These are phyloP conservation scores for Aquilaria agallochum DNA, from an alignment of 441 rosid genomes.

Conservation along the genomic window DNA sequence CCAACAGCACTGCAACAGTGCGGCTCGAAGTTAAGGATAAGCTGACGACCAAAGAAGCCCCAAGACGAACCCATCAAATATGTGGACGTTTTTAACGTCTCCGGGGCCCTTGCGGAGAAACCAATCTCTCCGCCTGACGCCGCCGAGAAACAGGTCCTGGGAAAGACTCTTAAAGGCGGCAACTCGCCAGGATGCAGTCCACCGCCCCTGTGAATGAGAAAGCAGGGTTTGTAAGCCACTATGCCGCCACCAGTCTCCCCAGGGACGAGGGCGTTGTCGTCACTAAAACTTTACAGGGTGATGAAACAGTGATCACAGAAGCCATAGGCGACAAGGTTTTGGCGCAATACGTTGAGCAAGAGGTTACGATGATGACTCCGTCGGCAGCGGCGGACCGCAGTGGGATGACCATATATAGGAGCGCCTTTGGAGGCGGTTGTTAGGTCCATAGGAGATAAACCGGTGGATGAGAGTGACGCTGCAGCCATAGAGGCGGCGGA, in stretches of 20 bases:
- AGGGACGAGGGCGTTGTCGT: conserved; percentile 27
- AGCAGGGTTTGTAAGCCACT: conserved; percentile 22
- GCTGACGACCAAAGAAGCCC: conserved; percentile 31
- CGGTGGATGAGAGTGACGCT: conserved; percentile 45
- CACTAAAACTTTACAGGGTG: conserved; percentile 6
- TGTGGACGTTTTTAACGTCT: conserved; percentile 35
- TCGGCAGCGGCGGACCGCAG: conserved; percentile 14
- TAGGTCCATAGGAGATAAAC: conserved; percentile 39
- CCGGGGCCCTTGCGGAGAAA: conserved; percentile 30
- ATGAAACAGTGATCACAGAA: conserved; percentile 22
- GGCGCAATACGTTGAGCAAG: conserved; percentile 24
- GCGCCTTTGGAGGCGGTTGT: conserved; percentile 55
- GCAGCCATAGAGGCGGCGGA: conserved; percentile 58
- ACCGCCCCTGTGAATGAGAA: conserved; percentile 26
- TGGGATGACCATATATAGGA: conserved; percentile 34
- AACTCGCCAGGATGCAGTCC: conserved; percentile 31
- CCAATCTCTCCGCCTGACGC: conserved; percentile 39
- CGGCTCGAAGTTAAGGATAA: conserved; percentile 15
- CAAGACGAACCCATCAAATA: conserved; percentile 33
- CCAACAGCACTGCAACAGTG: no score
- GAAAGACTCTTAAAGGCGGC: conserved; percentile 30
- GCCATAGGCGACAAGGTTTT: conserved; percentile 31
- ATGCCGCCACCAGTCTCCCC: conserved; percentile 17
- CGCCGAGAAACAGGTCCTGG: conserved; percentile 34
- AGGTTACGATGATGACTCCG: conserved; percentile 13